A percentile compares a stretch with the other conserved stretches of the same genome.
These are phyloP conservation scores for Alternaria brassicae DNA, from an alignment of 2,329 filamentous ascomycete genomes.

Conservation along the genomic window DNA sequence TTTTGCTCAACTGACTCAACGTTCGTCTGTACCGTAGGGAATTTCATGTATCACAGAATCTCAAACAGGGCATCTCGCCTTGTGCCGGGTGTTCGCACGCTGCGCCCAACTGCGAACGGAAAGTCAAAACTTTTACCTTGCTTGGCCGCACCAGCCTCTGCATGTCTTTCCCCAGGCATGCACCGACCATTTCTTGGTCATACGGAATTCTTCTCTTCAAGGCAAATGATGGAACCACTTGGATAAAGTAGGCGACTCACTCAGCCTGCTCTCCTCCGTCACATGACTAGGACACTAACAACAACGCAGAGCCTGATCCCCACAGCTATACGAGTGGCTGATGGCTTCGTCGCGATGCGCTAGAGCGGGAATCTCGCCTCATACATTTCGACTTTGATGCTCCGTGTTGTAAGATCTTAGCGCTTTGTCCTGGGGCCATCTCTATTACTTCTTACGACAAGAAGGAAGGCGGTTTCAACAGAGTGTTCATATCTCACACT, in stretches of 20 bases:
- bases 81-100: not conserved
- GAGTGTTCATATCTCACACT: conserved; percentile 54
- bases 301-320: conserved; percentile 21
- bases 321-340: conserved; percentile 38
- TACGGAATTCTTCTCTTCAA: not conserved
- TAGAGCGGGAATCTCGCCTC: conserved; percentile 46
- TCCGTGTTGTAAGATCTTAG: conserved; percentile 48
- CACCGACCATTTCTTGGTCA: not conserved
- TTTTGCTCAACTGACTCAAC: not conserved
- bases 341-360: conserved; percentile 49
- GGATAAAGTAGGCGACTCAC: not conserved
- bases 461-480: conserved; percentile 55
- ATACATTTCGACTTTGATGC: conserved; percentile 53
- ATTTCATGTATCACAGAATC: not conserved
- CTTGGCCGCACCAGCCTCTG: not conserved
- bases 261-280: not conserved
- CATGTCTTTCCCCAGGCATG: not conserved
- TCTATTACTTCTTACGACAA: conserved; percentile 50
- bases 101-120: not conserved
- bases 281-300: conserved; percentile 6
- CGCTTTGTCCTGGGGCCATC: conserved; percentile 47
- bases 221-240: not conserved
- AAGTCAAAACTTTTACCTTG: not conserved
- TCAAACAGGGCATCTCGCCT: not conserved
- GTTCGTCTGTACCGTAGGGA: not conserved